A percentile compares a stretch with the other conserved stretches of the same genome.
These are phyloP conservation scores for Phialocephala subalpina DNA, from an alignment of 2,329 filamentous ascomycete species.

Conservation along the genomic window DNA sequence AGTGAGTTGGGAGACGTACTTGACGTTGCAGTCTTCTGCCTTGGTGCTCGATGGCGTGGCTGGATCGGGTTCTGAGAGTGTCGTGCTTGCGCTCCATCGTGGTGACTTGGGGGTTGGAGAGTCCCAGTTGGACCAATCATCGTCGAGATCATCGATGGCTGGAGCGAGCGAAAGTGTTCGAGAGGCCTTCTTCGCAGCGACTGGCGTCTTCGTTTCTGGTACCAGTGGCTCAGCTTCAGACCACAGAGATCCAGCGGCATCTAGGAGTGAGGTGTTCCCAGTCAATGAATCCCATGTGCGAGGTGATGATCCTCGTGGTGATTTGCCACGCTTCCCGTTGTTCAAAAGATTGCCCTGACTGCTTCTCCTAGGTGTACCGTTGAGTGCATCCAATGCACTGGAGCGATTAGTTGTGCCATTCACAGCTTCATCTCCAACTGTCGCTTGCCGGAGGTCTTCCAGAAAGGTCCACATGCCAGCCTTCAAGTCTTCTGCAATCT, in stretches of 20 bases:
- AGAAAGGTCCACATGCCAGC: constrained; percentile 93
- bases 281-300: constrained; percentile 44
- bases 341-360: constrained; percentile 44
- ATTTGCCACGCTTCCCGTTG: constrained; percentile 31
- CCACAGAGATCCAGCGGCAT: constrained; percentile 34
- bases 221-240: constrained; percentile 27
- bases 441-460: constrained; percentile 93
- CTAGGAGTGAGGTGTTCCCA: constrained; percentile 33
- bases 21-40: constrained; percentile 34
- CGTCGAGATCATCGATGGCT: constrained; percentile 52
- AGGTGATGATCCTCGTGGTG: constrained; percentile 34
- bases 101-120: constrained; percentile 61
- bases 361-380: constrained; percentile 43
- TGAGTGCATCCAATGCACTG: constrained; percentile 45
- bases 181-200: constrained; percentile 33
- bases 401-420: constrained; percentile 52
- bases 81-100: constrained; percentile 66
- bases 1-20: constrained; percentile 33
- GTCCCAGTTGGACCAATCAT: constrained; percentile 73
- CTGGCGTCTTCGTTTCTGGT: constrained; percentile 28
- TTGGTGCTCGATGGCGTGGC: constrained; percentile 38
- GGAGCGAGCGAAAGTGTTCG: constrained; percentile 37
- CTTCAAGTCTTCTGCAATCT: constrained; percentile 75
- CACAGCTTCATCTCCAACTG: constrained; percentile 91
- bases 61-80: constrained; percentile 34